Evolutionary conservation across 805 yeast species (phyloP).

Genomic region (Candida koratica): DNA sequence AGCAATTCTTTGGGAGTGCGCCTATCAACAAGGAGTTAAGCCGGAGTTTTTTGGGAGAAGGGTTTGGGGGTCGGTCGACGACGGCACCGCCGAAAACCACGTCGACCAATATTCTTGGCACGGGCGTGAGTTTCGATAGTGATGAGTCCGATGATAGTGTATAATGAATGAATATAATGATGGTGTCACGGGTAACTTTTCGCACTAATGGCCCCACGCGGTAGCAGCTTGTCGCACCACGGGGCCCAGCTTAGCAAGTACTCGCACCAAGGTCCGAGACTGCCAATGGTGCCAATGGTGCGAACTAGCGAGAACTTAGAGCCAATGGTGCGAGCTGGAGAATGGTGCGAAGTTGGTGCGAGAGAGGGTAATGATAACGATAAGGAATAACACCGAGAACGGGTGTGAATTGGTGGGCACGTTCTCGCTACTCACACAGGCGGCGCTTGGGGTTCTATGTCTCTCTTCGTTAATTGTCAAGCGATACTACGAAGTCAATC

Average conservation of each 20-base stretch:
- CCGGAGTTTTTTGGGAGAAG: conserved; percentile 10
- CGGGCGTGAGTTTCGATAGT: conserved; percentile 29
- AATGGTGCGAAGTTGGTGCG: neutral
- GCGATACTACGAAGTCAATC: conserved; percentile 72
- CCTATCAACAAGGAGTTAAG: conserved; percentile 10
- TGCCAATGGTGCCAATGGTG: too few species aligned
- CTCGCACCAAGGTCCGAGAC: too few species aligned
- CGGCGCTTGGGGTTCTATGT: conserved; percentile 70
- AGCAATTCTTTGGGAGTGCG: conserved; percentile 33
- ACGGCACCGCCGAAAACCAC: conserved; percentile 43
- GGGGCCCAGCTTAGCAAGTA: too few species aligned
- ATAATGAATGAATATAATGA: too few species aligned
- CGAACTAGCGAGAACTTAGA: too few species aligned
- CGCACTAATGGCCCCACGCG: too few species aligned
- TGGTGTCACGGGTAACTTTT: too few species aligned
- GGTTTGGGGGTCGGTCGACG: conserved; percentile 24
- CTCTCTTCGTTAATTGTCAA: conserved; percentile 70
- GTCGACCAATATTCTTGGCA: conserved; percentile 35
- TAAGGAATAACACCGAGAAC: conserved; percentile 13
- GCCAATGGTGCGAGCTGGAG: neutral
- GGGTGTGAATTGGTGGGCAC: conserved; percentile 67
- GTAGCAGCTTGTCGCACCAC: too few species aligned
- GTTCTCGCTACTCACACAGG: conserved; percentile 76
- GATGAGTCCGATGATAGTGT: conserved; percentile 2
- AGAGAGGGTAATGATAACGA: neutral